Evolutionary conservation across 2,329 filamentous ascomycete genomes (phyloP).

Genomic region (Talaromyces albobiverticillius): DNA sequence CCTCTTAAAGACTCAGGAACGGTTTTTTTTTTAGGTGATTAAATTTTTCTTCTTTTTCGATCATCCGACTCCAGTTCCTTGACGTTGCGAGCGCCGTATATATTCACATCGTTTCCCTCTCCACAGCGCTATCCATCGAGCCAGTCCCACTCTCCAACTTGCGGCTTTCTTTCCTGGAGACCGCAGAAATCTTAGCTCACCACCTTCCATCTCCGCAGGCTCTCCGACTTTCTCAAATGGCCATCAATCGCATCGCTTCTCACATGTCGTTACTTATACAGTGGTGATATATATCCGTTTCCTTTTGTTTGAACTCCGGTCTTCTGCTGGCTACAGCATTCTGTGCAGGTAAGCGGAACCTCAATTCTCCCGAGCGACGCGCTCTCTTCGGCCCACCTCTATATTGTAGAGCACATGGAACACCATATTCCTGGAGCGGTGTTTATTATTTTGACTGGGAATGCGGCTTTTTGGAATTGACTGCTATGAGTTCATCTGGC

Average conservation of each 20-base stretch:
- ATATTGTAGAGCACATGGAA: background rate
- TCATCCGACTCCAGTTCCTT: background rate
- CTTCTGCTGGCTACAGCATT: constrained; percentile 3
- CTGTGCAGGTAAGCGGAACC: constrained; percentile 11
- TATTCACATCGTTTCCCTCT: background rate
- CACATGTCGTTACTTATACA: constrained; percentile 8
- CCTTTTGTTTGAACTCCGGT: background rate
- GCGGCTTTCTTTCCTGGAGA: constrained; percentile 8
- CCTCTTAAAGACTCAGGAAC: background rate
- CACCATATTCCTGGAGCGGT: background rate
- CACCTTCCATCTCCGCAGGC: background rate
- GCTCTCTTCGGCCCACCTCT: background rate
- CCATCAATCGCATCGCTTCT: background rate
- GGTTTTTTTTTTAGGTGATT: too few relatives aligned
- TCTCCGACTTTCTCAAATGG: too few relatives aligned
- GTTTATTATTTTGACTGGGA: background rate
- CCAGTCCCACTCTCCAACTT: constrained; percentile 10
- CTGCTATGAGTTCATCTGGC: too few relatives aligned
- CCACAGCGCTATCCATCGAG: too few relatives aligned
- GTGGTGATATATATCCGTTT: background rate
- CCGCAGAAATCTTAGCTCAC: constrained; percentile 10
- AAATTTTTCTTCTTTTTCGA: too few relatives aligned
- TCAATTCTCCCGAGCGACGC: background rate
- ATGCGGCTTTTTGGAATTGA: background rate
- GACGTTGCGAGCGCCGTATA: background rate